Percentiles rank a stretch among this genome's conserved stretches.
phyloP scores from a whole-genome alignment of 2,329 filamentous ascomycete species.

The Domatiomyces globalis region DNA sequence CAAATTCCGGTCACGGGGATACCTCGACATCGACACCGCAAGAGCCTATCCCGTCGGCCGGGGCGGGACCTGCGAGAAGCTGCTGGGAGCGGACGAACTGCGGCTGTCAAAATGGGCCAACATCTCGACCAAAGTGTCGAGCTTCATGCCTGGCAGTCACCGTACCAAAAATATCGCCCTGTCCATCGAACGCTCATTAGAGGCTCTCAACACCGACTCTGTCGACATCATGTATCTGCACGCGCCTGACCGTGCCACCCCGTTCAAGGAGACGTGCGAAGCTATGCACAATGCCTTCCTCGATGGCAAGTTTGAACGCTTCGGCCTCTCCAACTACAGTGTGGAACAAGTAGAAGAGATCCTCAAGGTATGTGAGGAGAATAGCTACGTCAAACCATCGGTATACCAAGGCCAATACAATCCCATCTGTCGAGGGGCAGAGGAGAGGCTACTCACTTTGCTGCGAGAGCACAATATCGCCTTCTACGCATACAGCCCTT shows the following conservation, averaged over 20 bases:
- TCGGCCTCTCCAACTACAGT: conserved; percentile 36
- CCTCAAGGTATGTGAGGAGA: conserved; percentile 30
- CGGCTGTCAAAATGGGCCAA: conserved; percentile 17
- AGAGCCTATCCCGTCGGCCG: conserved; percentile 19
- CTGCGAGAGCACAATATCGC: conserved; percentile 19
- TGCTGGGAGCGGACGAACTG: conserved; percentile 17
- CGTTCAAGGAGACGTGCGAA: conserved; percentile 28
- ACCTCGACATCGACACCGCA: conserved; percentile 20
- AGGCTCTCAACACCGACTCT: conserved; percentile 16
- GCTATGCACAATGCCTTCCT: conserved; percentile 30
- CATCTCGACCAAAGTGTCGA: conserved; percentile 19
- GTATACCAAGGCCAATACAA: conserved; percentile 40
- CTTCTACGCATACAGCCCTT: conserved; percentile 20
- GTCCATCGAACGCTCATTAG: conserved; percentile 18
- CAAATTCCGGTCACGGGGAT: conserved; percentile 17
- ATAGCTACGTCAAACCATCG: conserved; percentile 29
- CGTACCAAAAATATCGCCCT: conserved; percentile 17
- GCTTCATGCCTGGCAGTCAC: conserved; percentile 19
- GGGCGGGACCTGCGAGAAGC: conserved; percentile 19
- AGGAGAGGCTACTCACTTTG: conserved; percentile 21
- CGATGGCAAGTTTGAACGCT: conserved; percentile 32
- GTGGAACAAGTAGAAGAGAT: conserved; percentile 33
- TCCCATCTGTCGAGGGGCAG: conserved; percentile 28
- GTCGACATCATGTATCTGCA: conserved; percentile 30
- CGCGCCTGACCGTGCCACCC: conserved; percentile 32